Conservation (phyloP, 1,284 basidiomycete species). For the Amylostereum areolatum region DNA sequence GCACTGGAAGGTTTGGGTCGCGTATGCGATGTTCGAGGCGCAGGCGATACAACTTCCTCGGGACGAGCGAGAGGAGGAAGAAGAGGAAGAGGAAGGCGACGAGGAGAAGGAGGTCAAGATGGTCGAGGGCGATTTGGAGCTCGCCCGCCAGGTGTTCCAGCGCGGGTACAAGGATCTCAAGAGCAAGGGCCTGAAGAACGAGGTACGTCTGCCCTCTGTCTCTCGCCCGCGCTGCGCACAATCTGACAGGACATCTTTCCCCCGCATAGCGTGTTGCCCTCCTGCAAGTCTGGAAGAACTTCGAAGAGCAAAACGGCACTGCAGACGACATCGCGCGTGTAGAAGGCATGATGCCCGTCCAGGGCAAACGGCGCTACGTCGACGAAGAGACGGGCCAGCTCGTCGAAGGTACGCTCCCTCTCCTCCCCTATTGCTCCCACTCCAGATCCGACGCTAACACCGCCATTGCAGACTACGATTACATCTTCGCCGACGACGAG, state of each 20-base stretch:
- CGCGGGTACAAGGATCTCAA: slow-evolving; percentile 86
- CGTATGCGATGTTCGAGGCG: slow-evolving; percentile 74
- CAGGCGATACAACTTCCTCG: slow-evolving; percentile 61
- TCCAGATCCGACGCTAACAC: slow-evolving; percentile 1
- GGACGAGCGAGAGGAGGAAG: slow-evolving; percentile 69
- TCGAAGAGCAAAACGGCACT: slow-evolving; percentile 76
- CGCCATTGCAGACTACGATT: slow-evolving; percentile 72
- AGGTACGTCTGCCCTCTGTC: slow-evolving; percentile 47
- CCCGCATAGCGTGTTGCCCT: slow-evolving; percentile 71
- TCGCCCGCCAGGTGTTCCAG: slow-evolving; percentile 77
- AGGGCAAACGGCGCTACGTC: slow-evolving; percentile 80
- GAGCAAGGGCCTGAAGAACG: slow-evolving; percentile 75
- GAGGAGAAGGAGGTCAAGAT: slow-evolving; percentile 56
- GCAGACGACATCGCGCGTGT: slow-evolving; percentile 69
- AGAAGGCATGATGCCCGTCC: slow-evolving; percentile 85
- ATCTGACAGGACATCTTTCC: slow-evolving; percentile 6
- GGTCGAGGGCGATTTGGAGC: slow-evolving; percentile 61
- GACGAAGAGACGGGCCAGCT: slow-evolving; percentile 80
- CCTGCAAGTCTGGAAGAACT: slow-evolving; percentile 90
- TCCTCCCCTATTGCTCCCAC: background rate
- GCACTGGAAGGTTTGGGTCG: slow-evolving; percentile 92
- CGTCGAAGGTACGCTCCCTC: slow-evolving; percentile 66
- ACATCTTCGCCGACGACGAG: slow-evolving; percentile 94
- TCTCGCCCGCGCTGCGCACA: background rate
- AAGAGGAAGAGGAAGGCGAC: slow-evolving; percentile 65